These are phyloP conservation scores for Chalaropsis thielavioides DNA, from an alignment of 2,329 filamentous ascomycete species.

Conservation along the genomic window DNA sequence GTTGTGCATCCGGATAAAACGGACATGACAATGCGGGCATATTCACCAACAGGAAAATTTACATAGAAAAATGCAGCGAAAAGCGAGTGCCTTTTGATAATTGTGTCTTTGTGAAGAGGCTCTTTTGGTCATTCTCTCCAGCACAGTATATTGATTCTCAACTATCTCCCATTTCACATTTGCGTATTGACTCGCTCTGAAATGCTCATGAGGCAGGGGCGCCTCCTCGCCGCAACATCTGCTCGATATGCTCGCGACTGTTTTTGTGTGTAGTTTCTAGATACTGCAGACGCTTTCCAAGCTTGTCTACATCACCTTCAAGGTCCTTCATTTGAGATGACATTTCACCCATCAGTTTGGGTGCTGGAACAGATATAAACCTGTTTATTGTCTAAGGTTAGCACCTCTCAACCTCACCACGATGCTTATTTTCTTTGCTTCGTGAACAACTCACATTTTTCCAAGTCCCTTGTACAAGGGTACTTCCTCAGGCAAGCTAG, in stretches of 20 bases:
- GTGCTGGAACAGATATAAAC: constrained; percentile 70
- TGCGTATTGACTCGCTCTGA: not conserved
- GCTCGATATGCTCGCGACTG: constrained; percentile 77
- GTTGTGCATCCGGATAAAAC: not conserved
- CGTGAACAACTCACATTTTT: constrained; percentile 75
- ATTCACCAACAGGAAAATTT: too few species aligned
- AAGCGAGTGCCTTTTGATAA: too few species aligned
- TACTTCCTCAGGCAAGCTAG: constrained; percentile 58
- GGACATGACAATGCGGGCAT: not conserved
- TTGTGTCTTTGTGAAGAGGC: too few species aligned
- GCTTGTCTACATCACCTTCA: constrained; percentile 61
- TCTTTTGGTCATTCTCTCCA: too few species aligned
- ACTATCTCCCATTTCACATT: not conserved
- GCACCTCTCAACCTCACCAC: not conserved
- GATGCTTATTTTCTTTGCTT: not conserved
- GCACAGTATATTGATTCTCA: not conserved
- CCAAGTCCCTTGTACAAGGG: constrained; percentile 88
- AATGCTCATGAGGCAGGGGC: not conserved
- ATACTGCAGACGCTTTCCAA: constrained; percentile 83
- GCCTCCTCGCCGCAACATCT: constrained; percentile 49
- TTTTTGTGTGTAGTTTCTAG: constrained; percentile 93
- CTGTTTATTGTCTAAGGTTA: constrained; percentile 32
- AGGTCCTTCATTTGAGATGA: constrained; percentile 58
- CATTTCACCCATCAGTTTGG: constrained; percentile 61
- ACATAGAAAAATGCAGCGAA: too few species aligned